Evolutionary conservation across 106 monocot species (phyloP).

Genomic region (Dendrobium catenatum): DNA sequence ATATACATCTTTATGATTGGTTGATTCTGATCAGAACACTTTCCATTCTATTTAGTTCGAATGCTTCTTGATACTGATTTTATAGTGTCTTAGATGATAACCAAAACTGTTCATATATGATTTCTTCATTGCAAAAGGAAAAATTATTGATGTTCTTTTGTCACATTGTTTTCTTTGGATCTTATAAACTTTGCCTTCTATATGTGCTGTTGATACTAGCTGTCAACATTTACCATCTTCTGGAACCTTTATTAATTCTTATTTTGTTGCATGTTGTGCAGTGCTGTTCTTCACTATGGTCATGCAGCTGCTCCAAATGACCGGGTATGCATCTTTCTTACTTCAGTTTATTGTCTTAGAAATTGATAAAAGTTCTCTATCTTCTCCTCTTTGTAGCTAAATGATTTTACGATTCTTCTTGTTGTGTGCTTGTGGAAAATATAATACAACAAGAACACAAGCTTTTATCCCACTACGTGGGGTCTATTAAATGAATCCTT

Average conservation of each 20-base stretch:
- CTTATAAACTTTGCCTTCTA: neutral
- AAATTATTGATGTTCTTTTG: neutral
- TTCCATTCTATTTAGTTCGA: neutral
- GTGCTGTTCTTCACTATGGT: slow-evolving; percentile 97
- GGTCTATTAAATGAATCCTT: no score
- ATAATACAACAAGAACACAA: no score
- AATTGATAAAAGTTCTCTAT: no score
- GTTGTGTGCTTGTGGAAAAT: neutral
- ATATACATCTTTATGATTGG: neutral
- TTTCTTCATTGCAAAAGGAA: neutral
- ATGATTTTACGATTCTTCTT: neutral
- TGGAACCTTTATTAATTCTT: neutral
- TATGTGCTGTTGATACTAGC: neutral
- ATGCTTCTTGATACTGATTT: neutral
- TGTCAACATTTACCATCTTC: neutral
- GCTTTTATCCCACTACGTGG: no score
- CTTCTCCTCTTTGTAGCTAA: neutral
- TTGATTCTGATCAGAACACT: neutral
- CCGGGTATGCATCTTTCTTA: slow-evolving; percentile 32
- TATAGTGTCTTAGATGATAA: neutral
- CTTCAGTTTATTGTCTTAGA: neutral
- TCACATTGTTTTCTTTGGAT: neutral
- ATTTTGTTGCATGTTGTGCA: slow-evolving; percentile 22
- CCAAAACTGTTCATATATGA: neutral
- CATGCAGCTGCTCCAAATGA: slow-evolving; percentile 99